These are phyloP conservation scores for Macrophomina pseudophaseolina DNA, from an alignment of 2,329 filamentous ascomycete genomes.

Conservation along the genomic window DNA sequence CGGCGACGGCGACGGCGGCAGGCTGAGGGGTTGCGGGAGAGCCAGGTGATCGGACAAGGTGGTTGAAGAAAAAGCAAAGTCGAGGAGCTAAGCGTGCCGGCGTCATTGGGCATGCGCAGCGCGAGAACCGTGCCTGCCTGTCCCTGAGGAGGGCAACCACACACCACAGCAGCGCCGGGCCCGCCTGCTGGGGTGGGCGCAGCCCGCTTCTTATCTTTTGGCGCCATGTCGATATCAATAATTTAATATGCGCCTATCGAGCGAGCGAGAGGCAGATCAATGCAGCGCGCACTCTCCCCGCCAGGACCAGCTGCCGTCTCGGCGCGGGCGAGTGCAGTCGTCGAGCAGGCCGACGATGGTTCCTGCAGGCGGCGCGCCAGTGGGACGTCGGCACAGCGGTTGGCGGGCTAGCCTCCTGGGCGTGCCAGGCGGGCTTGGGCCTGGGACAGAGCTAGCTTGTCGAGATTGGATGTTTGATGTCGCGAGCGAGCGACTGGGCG, in stretches of 20 bases:
- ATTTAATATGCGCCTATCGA: slow-evolving; percentile 25
- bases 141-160: slow-evolving; percentile 13
- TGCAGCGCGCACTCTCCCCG: background rate
- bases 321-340: background rate
- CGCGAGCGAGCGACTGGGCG: slow-evolving; percentile 23
- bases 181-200: slow-evolving; percentile 1
- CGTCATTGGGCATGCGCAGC: slow-evolving; percentile 16
- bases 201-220: slow-evolving; percentile 22
- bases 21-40: background rate
- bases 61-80: background rate
- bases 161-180: slow-evolving; percentile 14
- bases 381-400: background rate
- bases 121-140: slow-evolving; percentile 13
- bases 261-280: slow-evolving; percentile 18
- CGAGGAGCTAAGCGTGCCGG: slow-evolving; percentile 10
- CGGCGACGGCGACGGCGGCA: background rate
- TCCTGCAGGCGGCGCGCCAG: background rate
- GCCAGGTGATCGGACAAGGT: background rate
- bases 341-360: background rate
- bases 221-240: slow-evolving; percentile 24
- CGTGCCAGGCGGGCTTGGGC: background rate
- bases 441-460: background rate
- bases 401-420: background rate
- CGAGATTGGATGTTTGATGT: slow-evolving; percentile 24
- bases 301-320: background rate